A percentile compares a stretch with the other conserved stretches of the same genome.
phyloP scores from a whole-genome alignment of 163 green algal genomes.

The Dunaliella salina region DNA sequence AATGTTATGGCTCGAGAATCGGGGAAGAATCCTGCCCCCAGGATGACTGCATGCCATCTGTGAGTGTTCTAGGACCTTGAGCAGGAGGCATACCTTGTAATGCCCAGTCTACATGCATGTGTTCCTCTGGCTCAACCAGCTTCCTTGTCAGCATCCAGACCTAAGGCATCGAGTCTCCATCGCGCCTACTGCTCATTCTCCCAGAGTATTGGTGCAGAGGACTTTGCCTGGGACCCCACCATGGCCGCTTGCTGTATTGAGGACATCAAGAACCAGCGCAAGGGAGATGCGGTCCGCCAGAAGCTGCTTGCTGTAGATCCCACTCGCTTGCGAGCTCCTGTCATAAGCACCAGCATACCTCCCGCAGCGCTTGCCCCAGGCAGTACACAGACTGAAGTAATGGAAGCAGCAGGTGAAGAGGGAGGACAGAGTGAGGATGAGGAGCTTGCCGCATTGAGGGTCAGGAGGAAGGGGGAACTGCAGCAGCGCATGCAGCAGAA shows the following conservation, averaged over 20 bases:
- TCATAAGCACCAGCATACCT: neutral
- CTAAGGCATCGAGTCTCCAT: no score
- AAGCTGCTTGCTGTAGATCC: neutral
- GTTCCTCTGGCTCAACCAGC: no score
- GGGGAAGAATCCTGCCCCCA: no score
- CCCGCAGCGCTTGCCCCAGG: neutral
- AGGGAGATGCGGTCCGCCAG: neutral
- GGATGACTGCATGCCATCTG: neutral
- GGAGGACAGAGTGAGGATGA: neutral
- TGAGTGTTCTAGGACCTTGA: neutral
- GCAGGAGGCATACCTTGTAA: no score
- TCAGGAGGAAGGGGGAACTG: neutral
- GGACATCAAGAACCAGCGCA: neutral
- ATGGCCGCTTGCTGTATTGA: conserved; percentile 3
- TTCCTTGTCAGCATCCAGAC: no score
- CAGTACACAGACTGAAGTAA: no score
- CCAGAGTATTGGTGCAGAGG: neutral
- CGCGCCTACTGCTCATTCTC: neutral
- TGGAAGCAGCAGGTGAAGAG: no score
- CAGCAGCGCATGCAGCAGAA: neutral
- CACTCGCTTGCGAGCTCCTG: neutral
- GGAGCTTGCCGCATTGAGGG: neutral
- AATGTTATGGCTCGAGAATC: no score
- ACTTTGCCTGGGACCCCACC: conserved; percentile 9
- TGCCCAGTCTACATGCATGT: no score